Evolutionary conservation across 768 basidiomycete genomes (phyloP), one percentile per base, ranked within the genome.

Genomic region (Xerocomellus chrysenteron): DNA sequence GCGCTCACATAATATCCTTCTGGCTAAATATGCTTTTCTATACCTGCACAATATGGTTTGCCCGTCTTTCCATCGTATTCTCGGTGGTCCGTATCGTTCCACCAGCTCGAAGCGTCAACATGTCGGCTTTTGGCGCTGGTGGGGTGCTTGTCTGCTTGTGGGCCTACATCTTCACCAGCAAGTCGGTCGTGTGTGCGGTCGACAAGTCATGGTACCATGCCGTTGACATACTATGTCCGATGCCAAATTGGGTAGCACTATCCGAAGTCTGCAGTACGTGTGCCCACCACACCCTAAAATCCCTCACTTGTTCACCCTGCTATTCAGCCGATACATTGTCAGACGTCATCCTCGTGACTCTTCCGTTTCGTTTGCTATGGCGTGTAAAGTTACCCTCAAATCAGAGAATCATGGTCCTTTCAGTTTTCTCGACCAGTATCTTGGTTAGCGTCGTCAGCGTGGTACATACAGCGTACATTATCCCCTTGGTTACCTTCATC

Each of bases 361-460:
- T 80, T 2, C 82, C 83, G 0, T 54, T 82, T 3, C 70, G 75
- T 19, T 68, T 84, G 5, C 74, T 85, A 36, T 67, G 72, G 57
- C 69, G 73, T 21, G 71, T 83, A 26, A 71, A 68, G 21, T 62
- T 82, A 2, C 76, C 78, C 5, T 65, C 72, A 2, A 75, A 76
- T 24, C 60, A 72, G 28, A 73, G 75, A n/a, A 69, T 80, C 39
- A 73, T 78, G 57, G 63, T 81, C 50, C 50, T 70, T 13, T 58
- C 62, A 0, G 80, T 82, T 47, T 83, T 84, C 65, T 82, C 82
- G 11, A 76, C 83, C 11, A 81, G 80, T 49, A 75, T 82, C 54
- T 66, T 78, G 49, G 82, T 80, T 7, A 82, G 77, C 9, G 61
- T 78, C 37, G 75, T 75, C 47, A 74, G 72, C 50, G 64, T 71